These are phyloP conservation scores for Geoglossum cookeanum DNA, from an alignment of 2,329 filamentous ascomycete species.

Conservation along the genomic window DNA sequence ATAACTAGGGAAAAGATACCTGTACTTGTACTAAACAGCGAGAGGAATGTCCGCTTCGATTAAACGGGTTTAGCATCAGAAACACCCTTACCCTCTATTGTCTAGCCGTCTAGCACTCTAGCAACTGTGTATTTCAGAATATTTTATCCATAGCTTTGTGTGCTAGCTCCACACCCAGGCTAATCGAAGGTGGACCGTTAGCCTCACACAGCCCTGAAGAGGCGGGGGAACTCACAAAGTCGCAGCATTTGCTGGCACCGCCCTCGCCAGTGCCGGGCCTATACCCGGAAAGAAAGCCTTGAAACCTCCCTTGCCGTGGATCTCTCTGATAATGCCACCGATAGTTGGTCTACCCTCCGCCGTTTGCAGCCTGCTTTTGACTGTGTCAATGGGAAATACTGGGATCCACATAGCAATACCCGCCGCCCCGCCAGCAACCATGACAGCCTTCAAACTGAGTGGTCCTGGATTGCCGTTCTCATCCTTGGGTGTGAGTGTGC, in stretches of 20 bases:
- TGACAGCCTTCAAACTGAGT: conserved; percentile 64
- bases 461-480: conserved; percentile 56
- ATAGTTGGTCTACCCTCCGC: conserved; percentile 72
- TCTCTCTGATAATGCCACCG: conserved; percentile 54
- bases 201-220: background rate
- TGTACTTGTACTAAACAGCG: no score
- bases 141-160: conserved; percentile 30
- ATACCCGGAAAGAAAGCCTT: conserved; percentile 97
- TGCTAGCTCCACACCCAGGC: conserved; percentile 29
- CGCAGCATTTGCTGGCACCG: conserved; percentile 88
- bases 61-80: no score
- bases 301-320: conserved; percentile 68
- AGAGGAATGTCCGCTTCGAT: no score
- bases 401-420: conserved; percentile 99
- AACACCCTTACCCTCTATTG: no score
- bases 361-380: conserved; percentile 87
- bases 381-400: conserved; percentile 91
- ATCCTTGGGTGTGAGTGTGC: conserved; percentile 65
- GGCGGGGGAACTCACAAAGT: conserved; percentile 42
- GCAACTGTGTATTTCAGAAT: conserved; percentile 14
- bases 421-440: conserved; percentile 70
- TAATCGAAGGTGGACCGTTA: background rate
- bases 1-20: no score
- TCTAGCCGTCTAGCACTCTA: background rate
- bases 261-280: conserved; percentile 76